Evolutionary conservation across 371 early-diverging fungal species (phyloP).

Genomic region (Chytridium lagenaria): DNA sequence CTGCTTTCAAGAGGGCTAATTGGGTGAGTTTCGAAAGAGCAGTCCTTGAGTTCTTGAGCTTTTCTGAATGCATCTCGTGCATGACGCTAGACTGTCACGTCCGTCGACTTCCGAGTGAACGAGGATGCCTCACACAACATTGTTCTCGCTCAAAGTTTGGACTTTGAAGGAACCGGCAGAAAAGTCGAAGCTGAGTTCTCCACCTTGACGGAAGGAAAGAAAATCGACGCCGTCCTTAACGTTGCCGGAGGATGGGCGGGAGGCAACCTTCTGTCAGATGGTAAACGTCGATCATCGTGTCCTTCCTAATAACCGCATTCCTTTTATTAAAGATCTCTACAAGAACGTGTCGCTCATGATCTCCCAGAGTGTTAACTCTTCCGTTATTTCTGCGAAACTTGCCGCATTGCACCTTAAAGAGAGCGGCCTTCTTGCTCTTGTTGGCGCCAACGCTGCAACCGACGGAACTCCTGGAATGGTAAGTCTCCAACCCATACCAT

Average conservation of each 20-base stretch:
- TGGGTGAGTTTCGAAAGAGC: conserved; percentile 63
- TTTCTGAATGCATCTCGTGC: conserved; percentile 9
- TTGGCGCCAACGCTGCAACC: conserved; percentile 82
- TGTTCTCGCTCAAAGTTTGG: conserved; percentile 41
- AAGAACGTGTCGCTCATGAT: conserved; percentile 74
- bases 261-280: conserved; percentile 79
- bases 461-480: conserved; percentile 82
- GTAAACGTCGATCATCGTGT: conserved; percentile 47
- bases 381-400: conserved; percentile 80
- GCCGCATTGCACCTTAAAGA: conserved; percentile 77
- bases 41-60: not conserved
- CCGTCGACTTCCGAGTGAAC: conserved; percentile 79
- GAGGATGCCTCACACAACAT: conserved; percentile 76
- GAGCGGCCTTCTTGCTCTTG: conserved; percentile 81
- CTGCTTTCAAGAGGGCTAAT: conserved; percentile 67
- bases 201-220: conserved; percentile 50
- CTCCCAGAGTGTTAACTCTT: conserved; percentile 82
- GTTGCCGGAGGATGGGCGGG: conserved; percentile 98
- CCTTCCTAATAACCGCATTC: not conserved
- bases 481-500: not conserved
- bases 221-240: conserved; percentile 84
- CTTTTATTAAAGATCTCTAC: conserved; percentile 77
- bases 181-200: conserved; percentile 47
- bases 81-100: conserved; percentile 68
- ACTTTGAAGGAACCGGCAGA: conserved; percentile 67